A percentile compares a stretch with the other conserved stretches of the same genome.
Conservation (phyloP, 495 filamentous ascomycete genomes). For the Xylaria palmicola region DNA sequence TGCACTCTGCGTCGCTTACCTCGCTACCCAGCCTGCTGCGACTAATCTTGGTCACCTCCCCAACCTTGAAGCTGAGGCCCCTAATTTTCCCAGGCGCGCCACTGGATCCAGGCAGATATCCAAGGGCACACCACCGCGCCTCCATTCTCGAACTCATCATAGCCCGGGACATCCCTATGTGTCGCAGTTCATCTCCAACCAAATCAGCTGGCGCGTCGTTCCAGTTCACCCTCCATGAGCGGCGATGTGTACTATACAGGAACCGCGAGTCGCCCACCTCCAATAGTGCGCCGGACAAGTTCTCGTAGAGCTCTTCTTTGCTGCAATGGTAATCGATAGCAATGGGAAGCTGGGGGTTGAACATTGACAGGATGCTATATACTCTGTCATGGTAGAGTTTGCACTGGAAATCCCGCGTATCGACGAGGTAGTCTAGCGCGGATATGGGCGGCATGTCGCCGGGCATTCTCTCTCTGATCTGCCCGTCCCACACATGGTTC, state of each 20-base stretch:
- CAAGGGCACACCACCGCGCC: background rate
- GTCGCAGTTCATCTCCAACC: background rate
- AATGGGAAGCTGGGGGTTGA: background rate
- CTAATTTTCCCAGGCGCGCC: background rate
- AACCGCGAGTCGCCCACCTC: background rate
- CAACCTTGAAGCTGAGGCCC: background rate
- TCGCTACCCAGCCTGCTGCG: background rate
- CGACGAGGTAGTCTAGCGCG: background rate
- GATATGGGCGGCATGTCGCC: background rate
- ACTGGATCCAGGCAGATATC: background rate
- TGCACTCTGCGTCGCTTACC: background rate
- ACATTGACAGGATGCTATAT: background rate
- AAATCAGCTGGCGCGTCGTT: background rate
- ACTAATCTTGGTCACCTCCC: background rate
- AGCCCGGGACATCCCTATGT: background rate
- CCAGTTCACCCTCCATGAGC: background rate
- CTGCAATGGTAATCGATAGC: background rate
- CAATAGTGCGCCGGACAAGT: background rate
- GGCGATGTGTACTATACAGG: background rate
- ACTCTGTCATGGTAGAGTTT: background rate
- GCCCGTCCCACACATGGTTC: background rate
- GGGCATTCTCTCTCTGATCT: slow-evolving; percentile 1
- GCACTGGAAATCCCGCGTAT: background rate
- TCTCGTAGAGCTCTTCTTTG: background rate
- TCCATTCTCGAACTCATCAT: background rate